Percentiles rank a stretch among this genome's conserved stretches.
Conservation (phyloP, 495 filamentous ascomycete species). For the Aspergillus funiculosus region DNA sequence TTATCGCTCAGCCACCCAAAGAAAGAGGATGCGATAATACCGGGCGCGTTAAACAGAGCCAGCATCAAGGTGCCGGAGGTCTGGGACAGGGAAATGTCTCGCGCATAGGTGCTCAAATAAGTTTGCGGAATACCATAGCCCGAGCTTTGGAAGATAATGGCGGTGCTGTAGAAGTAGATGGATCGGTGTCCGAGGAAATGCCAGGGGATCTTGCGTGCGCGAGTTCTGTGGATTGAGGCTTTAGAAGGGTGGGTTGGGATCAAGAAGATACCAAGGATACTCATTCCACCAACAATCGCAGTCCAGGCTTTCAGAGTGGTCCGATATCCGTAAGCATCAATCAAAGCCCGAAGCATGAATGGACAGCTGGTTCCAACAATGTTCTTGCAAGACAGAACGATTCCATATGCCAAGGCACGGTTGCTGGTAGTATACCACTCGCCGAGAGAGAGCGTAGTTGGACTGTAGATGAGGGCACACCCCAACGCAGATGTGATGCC, state of each 20-base stretch:
- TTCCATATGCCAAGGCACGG: conserved; percentile 44
- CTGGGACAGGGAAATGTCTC: conserved; percentile 37
- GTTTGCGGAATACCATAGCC: conserved; percentile 64
- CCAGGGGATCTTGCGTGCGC: conserved; percentile 6
- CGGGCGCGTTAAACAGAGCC: conserved; percentile 52
- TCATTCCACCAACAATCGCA: conserved; percentile 25
- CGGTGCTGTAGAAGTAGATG: conserved; percentile 41
- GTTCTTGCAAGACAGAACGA: conserved; percentile 53
- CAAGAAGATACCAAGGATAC: conserved; percentile 29
- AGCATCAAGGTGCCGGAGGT: conserved; percentile 47
- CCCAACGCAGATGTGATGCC: conserved; percentile 52
- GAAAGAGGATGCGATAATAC: conserved; percentile 51
- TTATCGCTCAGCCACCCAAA: conserved; percentile 57
- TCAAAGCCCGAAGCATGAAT: conserved; percentile 45
- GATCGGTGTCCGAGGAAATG: conserved; percentile 38
- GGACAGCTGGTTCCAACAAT: conserved; percentile 47
- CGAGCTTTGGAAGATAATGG: conserved; percentile 55
- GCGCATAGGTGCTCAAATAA: conserved; percentile 59
- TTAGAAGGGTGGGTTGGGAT: conserved; percentile 47
- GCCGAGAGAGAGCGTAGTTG: conserved; percentile 49
- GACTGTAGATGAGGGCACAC: conserved; percentile 45
- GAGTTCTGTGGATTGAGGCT: conserved; percentile 51
- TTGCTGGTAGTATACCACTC: conserved; percentile 53
- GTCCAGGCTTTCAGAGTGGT: conserved; percentile 54
- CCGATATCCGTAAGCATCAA: conserved; percentile 49